Evolutionary conservation across 768 basidiomycete species (phyloP), one percentile per base, ranked within the genome.

Genomic region (Leccinum imitatum): DNA sequence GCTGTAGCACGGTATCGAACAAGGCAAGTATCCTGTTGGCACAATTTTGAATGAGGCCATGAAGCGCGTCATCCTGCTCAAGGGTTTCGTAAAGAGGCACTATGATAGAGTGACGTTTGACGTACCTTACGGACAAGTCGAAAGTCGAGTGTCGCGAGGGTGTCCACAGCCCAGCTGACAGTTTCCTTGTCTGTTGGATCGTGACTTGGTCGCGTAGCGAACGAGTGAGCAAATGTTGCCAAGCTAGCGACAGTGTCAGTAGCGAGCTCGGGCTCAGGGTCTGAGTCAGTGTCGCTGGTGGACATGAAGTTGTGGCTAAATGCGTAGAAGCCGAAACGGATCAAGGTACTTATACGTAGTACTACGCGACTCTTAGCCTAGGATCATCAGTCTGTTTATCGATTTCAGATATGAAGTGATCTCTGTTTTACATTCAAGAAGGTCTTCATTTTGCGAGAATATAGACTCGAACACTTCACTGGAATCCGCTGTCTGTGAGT

Each of bases 221-320:
- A 70, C 57, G 56, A 39, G 48, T 41, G 60, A 25, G 64, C 69
- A 46, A 70, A 73, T 13, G 61, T 46, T 23, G 58, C 47, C 56
- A 70, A 54, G 54, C 50, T 67, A 44, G 62, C 58, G 53, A 67
- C 35, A 14, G 65, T 41, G 54, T 59, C 61, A 50, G 63, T 25
- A 21, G 54, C 3, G 35, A 46, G 51, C 54, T 67, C 66, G 21
- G 65, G 54, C 30, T 81, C 84, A n/a, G 80, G 78, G 63, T 87
- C 84, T 33, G 82, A 81, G 63, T 87, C 87, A 17, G 86, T 85
- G 54, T 84, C 82, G 70, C 81, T 85, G 63, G 71, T 85, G 63
- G 71, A 75, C 75, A 73, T 75, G 65, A 56, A 50, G 50, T 44
- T 61, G 51, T 25, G 50, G 30, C 39, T 51, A 41, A 8, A 30